Evolutionary conservation across 2,329 filamentous ascomycete genomes (phyloP), one percentile per base, ranked within the genome.

Genomic region (Eutypa lata): DNA sequence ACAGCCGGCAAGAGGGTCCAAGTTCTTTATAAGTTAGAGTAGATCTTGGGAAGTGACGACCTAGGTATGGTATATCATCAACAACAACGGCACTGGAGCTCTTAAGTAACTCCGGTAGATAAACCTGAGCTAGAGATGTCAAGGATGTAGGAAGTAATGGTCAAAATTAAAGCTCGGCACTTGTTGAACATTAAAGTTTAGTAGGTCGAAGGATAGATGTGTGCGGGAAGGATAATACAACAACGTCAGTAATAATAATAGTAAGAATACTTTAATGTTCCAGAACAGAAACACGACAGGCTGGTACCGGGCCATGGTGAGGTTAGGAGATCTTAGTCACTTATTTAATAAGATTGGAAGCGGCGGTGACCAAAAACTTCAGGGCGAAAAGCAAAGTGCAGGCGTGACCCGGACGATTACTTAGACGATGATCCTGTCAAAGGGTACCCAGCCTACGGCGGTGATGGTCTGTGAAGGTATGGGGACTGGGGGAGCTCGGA

Each of bases 311-410:
- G 58, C 61, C 61, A 63, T 65, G 64, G 60, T 56, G 64, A 61
- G 53, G 53, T n/a, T 57, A 64, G 56, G 65, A 45, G 65, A 66
- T 65, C 66, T 67, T 65, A 68, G 42, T 45, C 42, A 57, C 59
- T 65, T 56, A 63, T 67, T 67, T 62, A 38, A 38, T 65, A 67
- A 67, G 64, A 63, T 62, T 63, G 48, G 61, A 65, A 66, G 60
- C 61, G 60, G 65, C 65, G 65, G 65, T 68, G 65, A 68, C 65
- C 61, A 57, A 57, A 56, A 56, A 47, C 42, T 46, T 57, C 62
- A 65, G 60, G 59, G 61, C 61, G 60, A 62, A 62, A 63, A 65
- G 61, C 58, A 62, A 62, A 58, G 57, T 50, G 52, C 55, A 57
- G 62, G 58, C 51, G 60, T 56, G 55, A 62, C 61, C 57, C 56